Conservation (phyloP, 108 stramenopile species). For the Cyclotella cryptica region DNA sequence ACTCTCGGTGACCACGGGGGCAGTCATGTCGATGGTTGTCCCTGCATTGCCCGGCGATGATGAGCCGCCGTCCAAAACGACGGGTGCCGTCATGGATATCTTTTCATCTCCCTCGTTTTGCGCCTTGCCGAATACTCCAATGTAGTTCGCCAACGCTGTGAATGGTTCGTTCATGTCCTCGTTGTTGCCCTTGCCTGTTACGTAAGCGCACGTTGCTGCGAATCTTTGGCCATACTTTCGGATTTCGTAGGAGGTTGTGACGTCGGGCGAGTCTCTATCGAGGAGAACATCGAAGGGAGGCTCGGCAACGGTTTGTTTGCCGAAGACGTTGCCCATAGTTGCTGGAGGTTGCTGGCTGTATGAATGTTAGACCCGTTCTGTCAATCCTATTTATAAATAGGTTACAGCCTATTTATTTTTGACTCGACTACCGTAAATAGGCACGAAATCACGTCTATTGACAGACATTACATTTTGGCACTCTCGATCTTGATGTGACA, state of each 20-base stretch:
- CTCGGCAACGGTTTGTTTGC: constrained; percentile 74
- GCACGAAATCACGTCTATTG: too few species aligned
- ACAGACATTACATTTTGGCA: too few species aligned
- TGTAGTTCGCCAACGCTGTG: constrained; percentile 72
- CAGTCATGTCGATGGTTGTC: constrained; percentile 76
- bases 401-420: too few species aligned
- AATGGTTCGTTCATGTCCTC: constrained; percentile 63
- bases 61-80: constrained; percentile 50
- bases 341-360: too few species aligned
- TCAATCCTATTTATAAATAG: too few species aligned
- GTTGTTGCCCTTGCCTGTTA: constrained; percentile 5
- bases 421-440: too few species aligned
- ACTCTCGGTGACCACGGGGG: constrained; percentile 69
- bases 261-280: constrained; percentile 35
- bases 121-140: constrained; percentile 84
- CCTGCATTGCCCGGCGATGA: constrained; percentile 13
- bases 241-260: constrained; percentile 69
- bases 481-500: too few species aligned
- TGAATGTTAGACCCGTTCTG: too few species aligned
- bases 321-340: constrained; percentile 81
- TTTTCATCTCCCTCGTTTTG: constrained; percentile 67
- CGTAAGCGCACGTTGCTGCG: constrained; percentile 47
- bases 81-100: constrained; percentile 90
- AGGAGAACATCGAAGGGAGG: constrained; percentile 70
- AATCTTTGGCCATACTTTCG: constrained; percentile 71